Evolutionary conservation across 75 land plant genomes (phyloP), one percentile per base, ranked within the genome.

Genomic region (Cunninghamia lanceolata): DNA sequence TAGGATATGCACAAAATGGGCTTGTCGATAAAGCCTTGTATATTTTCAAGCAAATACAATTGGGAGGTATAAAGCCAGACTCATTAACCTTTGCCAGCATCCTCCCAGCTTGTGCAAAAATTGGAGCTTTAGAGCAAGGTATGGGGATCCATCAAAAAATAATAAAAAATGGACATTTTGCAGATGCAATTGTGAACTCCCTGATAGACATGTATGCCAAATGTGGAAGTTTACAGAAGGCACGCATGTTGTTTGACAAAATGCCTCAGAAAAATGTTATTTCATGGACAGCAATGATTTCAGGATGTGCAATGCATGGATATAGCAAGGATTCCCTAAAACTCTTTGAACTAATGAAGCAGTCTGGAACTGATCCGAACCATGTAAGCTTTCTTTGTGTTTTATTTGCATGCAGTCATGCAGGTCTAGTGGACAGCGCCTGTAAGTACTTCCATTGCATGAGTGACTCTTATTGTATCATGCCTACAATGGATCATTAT

Each of bases 341-440:
- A 82, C 40, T 79, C 21, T 82, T 89, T 68, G 78, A 87, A 15
- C 89, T 66, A 56, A 89, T 89, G 53, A 50, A 50, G 90, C 53
- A 39, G 11, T 84, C 88, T 34, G 89, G 89, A 40, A 83, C 53
- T 15, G 71, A 82, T 3, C 90, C 90, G 16, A 86, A 89, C 36
- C 71, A 39, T 50, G 85, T 87, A 11, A 89, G 82, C 56, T 88
- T 87, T 46, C 68, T 78, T 10, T 83, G 89, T 53, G 75, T 89
- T n/a, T 76, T 89, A 28, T 87, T 83, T 42, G 90, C 90, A 83
- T 89, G 90, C 82, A n/a, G 85, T 30, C 87, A 86, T 50, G 87
- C 87, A 25, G 85, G 83, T 17, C 32, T 86, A 35, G 83, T 83
- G 56, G 52, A 86, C 3, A 30, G 34, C 9, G 87, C 85, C 32